A percentile compares a stretch with the other conserved stretches of the same genome.
phyloP scores from a whole-genome alignment of 1,284 basidiomycete species.

The Irpex rosettiformis region DNA sequence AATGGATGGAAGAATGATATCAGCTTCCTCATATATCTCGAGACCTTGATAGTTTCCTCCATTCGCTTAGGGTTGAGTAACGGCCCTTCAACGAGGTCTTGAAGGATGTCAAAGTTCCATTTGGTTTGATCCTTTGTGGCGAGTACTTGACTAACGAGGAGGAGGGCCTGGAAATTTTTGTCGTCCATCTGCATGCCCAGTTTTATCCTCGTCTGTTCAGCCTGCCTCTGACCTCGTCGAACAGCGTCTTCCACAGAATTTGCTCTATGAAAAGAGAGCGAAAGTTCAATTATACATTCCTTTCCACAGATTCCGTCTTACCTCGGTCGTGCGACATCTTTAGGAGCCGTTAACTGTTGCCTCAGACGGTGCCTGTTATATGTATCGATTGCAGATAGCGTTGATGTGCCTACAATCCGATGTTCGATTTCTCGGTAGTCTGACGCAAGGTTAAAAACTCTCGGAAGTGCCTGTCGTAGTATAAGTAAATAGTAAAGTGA shows the following conservation, averaged over 20 bases:
- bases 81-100: conserved; percentile 91
- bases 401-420: conserved; percentile 80
- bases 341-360: conserved; percentile 51
- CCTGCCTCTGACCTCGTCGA: conserved; percentile 84
- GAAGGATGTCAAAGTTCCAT: conserved; percentile 90
- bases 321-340: conserved; percentile 58
- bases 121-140: conserved; percentile 86
- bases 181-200: conserved; percentile 93
- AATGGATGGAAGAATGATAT: conserved; percentile 94
- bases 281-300: too few species aligned
- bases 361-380: conserved; percentile 83
- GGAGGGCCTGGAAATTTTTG: conserved; percentile 76
- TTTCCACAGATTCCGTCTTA: conserved; percentile 24
- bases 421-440: conserved; percentile 72
- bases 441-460: conserved; percentile 81
- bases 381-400: conserved; percentile 87
- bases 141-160: conserved; percentile 88
- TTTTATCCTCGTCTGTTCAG: conserved; percentile 87
- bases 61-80: conserved; percentile 89
- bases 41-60: conserved; percentile 92
- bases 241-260: conserved; percentile 87
- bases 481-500: conserved; percentile 4
- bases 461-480: conserved; percentile 67
- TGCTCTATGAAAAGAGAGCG: conserved; percentile 45
- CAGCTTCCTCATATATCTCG: conserved; percentile 83